Evolutionary conservation across 306 rosid species (phyloP), one percentile per base, ranked within the genome.

Genomic region (Acacia melanoxylon): DNA sequence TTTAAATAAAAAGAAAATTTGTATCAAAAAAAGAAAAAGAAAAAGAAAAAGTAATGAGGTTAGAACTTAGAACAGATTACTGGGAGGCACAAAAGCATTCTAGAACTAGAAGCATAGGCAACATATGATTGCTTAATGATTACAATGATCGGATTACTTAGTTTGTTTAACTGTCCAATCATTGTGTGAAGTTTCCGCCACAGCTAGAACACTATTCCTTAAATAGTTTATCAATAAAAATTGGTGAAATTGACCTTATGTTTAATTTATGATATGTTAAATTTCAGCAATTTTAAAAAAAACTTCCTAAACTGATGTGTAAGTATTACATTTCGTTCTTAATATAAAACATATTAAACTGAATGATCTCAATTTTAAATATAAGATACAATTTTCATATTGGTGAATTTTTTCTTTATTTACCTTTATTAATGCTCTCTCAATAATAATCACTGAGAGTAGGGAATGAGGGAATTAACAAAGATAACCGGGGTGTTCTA

Each of bases 131-230:
- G 37, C 68, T 4, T 61, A 25, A 61, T 25, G 37, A 24, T 61
- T 29, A 29, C 20, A 63, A 29, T 63, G 4, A 31, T 14, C 17
- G 42, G n/a, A 29, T 63, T 29, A 6, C 69, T 63, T 63, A 2
- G 41, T 29, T 63, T 63, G 69, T 7, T 11, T 14, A 63, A 27
- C 20, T 29, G n/a, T 63, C 41, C 41, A 29, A 63, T 25, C 9
- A 63, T 63, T 63, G n/a, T 25, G 37, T 61, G 68, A 61, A 61
- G 68, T 61, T 61, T 61, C 68, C 17, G 68, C 37, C 68, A 61
- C 9, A 5, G 37, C 37, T 13, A 59, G 0, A 59, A 11, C 29
- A 11, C 48, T 20, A 37, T 35, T 67, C 27, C 13, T 37, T 42
- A 67, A 16, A 16, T 63, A 5, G 16, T 17, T 33, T 48, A 6